These are phyloP conservation scores for Biscogniauxia sp. DNA, from an alignment of 2,329 filamentous ascomycete species.

Conservation along the genomic window DNA sequence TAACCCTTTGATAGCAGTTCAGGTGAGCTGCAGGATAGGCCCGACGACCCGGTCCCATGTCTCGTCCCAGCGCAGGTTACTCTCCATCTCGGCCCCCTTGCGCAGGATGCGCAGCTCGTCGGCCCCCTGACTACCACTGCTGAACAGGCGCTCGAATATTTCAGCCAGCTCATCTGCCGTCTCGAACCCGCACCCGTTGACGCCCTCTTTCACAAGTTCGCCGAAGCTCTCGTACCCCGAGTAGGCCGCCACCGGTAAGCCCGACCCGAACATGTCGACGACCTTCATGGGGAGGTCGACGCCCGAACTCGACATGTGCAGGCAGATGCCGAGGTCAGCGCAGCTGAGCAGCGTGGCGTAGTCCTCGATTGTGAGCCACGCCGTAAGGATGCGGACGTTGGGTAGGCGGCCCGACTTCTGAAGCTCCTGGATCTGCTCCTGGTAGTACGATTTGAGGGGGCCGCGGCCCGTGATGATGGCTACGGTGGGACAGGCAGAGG, in stretches of 20 bases:
- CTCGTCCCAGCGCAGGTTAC: constrained; percentile 78
- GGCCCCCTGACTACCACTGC: constrained; percentile 34
- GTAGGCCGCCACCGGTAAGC: constrained; percentile 87
- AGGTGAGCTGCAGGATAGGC: constrained; percentile 41
- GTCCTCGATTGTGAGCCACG: constrained; percentile 80
- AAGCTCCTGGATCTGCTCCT: constrained; percentile 62
- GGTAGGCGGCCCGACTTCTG: constrained; percentile 61
- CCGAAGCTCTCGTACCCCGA: constrained; percentile 81
- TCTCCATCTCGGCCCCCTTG: constrained; percentile 70
- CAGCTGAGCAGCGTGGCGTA: constrained; percentile 82
- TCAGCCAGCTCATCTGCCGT: constrained; percentile 63
- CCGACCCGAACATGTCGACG: constrained; percentile 97
- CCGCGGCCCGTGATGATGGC: constrained; percentile 95
- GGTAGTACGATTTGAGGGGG: constrained; percentile 75
- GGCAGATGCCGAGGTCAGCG: constrained; percentile 84
- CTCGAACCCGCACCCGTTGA: constrained; percentile 83
- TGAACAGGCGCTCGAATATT: constrained; percentile 64
- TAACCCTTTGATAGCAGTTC: neutral
- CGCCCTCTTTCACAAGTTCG: constrained; percentile 84
- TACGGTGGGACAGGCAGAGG: constrained; percentile 61
- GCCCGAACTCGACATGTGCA: constrained; percentile 91
- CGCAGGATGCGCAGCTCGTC: constrained; percentile 60
- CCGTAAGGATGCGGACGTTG: constrained; percentile 71
- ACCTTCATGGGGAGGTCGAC: constrained; percentile 99
- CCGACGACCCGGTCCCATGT: constrained; percentile 88